Percentiles rank a stretch among this genome's conserved stretches.
Evolutionary conservation across 148 eudicot genomes (phyloP).

Genomic region (Chenopodium formosanum): DNA sequence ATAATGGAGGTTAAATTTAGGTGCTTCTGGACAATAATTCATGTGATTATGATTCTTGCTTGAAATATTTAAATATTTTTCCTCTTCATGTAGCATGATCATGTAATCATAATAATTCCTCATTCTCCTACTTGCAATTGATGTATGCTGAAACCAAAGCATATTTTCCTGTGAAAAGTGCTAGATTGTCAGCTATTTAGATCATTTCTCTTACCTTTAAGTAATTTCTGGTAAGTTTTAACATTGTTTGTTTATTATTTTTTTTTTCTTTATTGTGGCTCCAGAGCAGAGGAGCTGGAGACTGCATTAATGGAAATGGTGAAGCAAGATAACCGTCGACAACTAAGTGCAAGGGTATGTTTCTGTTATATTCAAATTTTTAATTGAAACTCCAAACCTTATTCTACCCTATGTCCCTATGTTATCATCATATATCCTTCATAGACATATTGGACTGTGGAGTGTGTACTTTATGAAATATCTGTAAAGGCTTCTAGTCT

Average conservation of each 20-base stretch:
- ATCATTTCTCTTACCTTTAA: background rate
- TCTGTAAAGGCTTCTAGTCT: background rate
- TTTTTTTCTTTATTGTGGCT: constrained; percentile 12
- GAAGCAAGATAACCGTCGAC: constrained; percentile 93
- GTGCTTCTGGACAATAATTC: too few relatives aligned
- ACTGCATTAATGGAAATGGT: constrained; percentile 98
- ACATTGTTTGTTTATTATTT: background rate
- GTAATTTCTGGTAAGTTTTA: background rate
- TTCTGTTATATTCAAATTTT: background rate
- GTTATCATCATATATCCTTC: background rate
- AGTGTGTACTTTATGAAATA: background rate
- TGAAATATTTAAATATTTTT: background rate
- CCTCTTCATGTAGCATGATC: background rate
- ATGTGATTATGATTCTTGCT: too few relatives aligned
- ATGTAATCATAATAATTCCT: background rate
- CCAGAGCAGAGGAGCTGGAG: constrained; percentile 97
- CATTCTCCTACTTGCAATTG: background rate
- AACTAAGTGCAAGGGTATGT: constrained; percentile 81
- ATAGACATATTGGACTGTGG: constrained; percentile 1
- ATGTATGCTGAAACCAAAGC: background rate
- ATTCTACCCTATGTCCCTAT: background rate
- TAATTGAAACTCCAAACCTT: background rate
- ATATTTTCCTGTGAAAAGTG: background rate
- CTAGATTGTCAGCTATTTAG: too few relatives aligned
- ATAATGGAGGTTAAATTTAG: background rate